phyloP scores from a whole-genome alignment of 139 green algal genomes.

The Chlamydomonas urium region DNA sequence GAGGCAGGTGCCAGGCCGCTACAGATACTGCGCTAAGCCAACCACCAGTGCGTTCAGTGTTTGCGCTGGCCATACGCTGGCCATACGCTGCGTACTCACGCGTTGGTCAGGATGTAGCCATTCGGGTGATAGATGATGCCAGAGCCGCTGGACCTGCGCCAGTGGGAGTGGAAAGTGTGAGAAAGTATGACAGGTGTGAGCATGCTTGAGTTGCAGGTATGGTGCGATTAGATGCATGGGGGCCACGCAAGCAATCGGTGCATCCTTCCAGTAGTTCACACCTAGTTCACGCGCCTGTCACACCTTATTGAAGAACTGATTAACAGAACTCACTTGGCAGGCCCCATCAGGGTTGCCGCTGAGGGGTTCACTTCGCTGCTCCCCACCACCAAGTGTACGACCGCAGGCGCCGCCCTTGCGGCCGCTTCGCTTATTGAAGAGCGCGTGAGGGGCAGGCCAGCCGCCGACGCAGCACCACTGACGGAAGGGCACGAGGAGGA shows the following conservation, averaged over 20 bases:
- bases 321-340: not conserved
- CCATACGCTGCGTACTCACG: no score
- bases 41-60: no score
- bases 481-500: not conserved
- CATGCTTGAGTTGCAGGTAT: not conserved
- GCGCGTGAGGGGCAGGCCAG: slow-evolving; percentile 14
- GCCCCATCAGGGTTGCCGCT: not conserved
- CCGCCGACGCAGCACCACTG: not conserved
- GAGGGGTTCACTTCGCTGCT: not conserved
- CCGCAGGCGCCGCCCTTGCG: slow-evolving; percentile 20
- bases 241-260: not conserved
- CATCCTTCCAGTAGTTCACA: not conserved
- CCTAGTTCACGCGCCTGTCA: not conserved
- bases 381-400: slow-evolving; percentile 27
- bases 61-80: no score
- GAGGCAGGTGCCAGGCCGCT: no score
- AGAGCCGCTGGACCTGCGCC: slow-evolving; percentile 30
- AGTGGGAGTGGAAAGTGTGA: slow-evolving; percentile 1
- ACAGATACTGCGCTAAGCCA: no score
- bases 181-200: not conserved
- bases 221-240: not conserved
- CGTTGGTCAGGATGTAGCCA: slow-evolving; percentile 32
- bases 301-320: not conserved
- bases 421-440: slow-evolving; percentile 20
- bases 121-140: slow-evolving; percentile 59